phyloP scores from a whole-genome alignment of 352 stramenopile species.

The Hyaloperonospora brassicae region DNA sequence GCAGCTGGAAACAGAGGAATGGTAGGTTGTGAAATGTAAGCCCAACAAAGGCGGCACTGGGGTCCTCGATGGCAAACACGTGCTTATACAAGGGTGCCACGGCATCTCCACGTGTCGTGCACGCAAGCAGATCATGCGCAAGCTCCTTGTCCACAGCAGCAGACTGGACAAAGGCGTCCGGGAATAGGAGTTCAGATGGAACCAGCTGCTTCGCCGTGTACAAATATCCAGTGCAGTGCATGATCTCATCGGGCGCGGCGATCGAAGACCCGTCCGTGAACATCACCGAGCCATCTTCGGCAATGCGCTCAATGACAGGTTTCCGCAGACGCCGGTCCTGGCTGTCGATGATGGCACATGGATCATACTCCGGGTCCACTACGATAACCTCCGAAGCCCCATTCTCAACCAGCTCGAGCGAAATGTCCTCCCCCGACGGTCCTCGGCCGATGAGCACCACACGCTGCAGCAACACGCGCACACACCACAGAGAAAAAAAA shows the following conservation, averaged over 20 bases:
- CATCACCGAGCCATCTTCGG: slow-evolving; percentile 38
- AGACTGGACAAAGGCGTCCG: slow-evolving; percentile 16
- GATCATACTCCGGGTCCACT: slow-evolving; percentile 38
- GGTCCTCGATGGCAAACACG: slow-evolving; percentile 68
- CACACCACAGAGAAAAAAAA: slow-evolving; percentile 2
- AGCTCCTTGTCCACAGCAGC: slow-evolving; percentile 20
- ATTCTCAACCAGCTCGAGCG: slow-evolving; percentile 44
- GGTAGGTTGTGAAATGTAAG: slow-evolving; percentile 69
- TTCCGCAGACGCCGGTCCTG: slow-evolving; percentile 46
- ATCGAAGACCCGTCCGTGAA: slow-evolving; percentile 54
- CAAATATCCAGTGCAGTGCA: slow-evolving; percentile 71
- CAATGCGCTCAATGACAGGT: slow-evolving; percentile 43
- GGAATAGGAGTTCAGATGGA: slow-evolving; percentile 43
- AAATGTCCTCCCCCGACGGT: slow-evolving; percentile 74
- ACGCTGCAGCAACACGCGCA: slow-evolving; percentile 13
- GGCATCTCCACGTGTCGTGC: slow-evolving; percentile 22
- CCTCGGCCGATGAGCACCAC: slow-evolving; percentile 61
- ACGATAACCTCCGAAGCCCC: slow-evolving; percentile 49
- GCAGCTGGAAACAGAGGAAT: slow-evolving; percentile 77
- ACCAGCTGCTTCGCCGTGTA: slow-evolving; percentile 54
- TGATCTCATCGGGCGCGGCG: slow-evolving; percentile 54
- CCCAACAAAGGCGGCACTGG: slow-evolving; percentile 61
- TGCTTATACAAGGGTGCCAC: slow-evolving; percentile 73
- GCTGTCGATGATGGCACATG: slow-evolving; percentile 11
- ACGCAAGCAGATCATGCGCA: slow-evolving; percentile 27